Conservation (phyloP, 2,329 filamentous ascomycete genomes). For the Neofusicoccum sp. region DNA sequence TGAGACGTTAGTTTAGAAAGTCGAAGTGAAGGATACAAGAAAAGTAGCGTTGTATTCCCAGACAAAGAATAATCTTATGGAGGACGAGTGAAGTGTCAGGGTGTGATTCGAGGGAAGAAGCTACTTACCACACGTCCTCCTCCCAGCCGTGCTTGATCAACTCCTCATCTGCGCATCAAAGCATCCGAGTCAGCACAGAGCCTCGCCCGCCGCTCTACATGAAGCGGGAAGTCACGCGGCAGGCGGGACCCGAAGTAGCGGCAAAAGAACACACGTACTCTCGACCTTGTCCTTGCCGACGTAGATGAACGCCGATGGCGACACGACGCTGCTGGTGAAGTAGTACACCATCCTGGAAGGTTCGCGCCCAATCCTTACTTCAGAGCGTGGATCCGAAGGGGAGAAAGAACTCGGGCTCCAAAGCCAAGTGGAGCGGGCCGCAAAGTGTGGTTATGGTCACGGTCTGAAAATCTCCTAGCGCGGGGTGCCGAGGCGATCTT, state of each 20-base stretch:
- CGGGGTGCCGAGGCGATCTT: constrained; percentile 3
- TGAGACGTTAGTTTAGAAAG: neutral
- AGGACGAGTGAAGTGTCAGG: too few relatives aligned
- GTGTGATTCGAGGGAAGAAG: too few relatives aligned
- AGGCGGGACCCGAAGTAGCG: neutral
- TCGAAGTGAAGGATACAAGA: too few relatives aligned
- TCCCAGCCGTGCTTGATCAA: constrained; percentile 93
- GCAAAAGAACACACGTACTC: constrained; percentile 60
- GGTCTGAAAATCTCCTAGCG: constrained; percentile 8
- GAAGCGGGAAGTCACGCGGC: neutral
- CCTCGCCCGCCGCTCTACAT: neutral
- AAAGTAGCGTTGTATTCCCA: too few relatives aligned
- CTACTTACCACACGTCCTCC: constrained; percentile 82
- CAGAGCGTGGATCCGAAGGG: neutral
- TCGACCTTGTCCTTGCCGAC: constrained; percentile 99
- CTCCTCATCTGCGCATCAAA: constrained; percentile 72
- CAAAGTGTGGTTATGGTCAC: constrained; percentile 8
- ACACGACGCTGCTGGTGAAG: constrained; percentile 81
- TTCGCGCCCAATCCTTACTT: neutral
- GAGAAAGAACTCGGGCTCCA: neutral
- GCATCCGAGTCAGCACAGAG: neutral
- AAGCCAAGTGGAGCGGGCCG: neutral
- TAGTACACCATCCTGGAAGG: constrained; percentile 78
- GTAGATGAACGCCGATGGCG: constrained; percentile 84
- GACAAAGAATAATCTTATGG: too few relatives aligned